Conservation (phyloP, 2,329 filamentous ascomycete species). For the Arthrobotrys musiformis region DNA sequence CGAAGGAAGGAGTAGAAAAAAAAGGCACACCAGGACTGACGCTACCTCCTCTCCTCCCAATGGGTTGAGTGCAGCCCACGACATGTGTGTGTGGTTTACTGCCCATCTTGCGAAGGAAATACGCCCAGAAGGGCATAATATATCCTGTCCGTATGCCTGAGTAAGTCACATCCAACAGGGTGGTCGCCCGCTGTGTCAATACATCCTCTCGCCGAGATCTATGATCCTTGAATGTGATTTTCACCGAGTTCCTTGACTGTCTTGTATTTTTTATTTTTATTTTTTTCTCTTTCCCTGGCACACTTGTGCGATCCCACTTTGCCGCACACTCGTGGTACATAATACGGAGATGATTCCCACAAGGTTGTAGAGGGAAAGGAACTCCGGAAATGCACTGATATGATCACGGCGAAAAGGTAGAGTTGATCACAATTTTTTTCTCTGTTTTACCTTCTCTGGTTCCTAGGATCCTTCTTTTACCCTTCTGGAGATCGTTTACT, state of each 20-base stretch:
- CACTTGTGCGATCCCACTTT: conserved; percentile 43
- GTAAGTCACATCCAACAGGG: conserved; percentile 47
- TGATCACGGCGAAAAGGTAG: conserved; percentile 19
- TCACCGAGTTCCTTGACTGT: background rate
- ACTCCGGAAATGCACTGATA: conserved; percentile 34
- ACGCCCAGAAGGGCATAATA: background rate
- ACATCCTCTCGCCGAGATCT: conserved; percentile 22
- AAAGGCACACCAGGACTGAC: conserved; percentile 24
- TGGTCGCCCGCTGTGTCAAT: conserved; percentile 12
- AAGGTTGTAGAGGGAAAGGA: conserved; percentile 19
- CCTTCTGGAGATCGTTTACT: background rate
- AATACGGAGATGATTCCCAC: conserved; percentile 56
- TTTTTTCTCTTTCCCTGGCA: conserved; percentile 6
- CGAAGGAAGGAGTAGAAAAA: conserved; percentile 27
- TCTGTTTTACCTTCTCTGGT: background rate
- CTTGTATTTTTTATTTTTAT: no score
- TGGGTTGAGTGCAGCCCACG: conserved; percentile 3
- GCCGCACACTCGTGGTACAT: conserved; percentile 54
- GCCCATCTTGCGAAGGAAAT: conserved; percentile 2
- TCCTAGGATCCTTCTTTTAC: background rate
- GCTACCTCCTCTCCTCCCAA: conserved; percentile 2
- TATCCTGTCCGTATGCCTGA: background rate
- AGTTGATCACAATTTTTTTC: background rate
- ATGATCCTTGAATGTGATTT: conserved; percentile 24
- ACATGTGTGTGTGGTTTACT: background rate